These are phyloP conservation scores for Colletotrichum simmondsii DNA, from an alignment of 2,329 filamentous ascomycete genomes.

Conservation along the genomic window DNA sequence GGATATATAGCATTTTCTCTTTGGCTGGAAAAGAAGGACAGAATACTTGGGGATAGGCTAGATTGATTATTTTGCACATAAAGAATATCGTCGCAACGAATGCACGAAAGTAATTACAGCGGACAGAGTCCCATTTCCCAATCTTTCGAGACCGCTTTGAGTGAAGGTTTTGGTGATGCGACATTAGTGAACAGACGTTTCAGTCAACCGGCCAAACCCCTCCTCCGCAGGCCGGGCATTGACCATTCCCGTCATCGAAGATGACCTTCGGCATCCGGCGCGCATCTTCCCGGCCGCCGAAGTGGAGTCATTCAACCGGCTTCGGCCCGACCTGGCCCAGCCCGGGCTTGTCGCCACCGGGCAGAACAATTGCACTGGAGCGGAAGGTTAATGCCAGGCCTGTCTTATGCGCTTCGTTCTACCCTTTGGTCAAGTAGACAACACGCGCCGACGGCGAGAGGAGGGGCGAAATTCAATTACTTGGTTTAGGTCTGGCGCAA, in stretches of 20 bases:
- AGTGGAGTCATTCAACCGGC: too few species aligned
- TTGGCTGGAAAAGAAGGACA: background rate
- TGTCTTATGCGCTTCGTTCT: too few species aligned
- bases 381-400: too few species aligned
- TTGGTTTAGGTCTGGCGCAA: background rate
- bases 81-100: background rate
- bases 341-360: background rate
- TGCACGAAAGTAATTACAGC: background rate
- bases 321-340: background rate
- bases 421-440: background rate
- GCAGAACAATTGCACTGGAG: background rate
- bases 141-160: background rate
- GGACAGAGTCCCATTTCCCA: background rate
- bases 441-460: background rate
- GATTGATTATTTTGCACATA: background rate
- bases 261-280: background rate
- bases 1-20: constrained; percentile 11
- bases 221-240: background rate
- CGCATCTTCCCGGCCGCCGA: background rate
- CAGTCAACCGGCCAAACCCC: background rate
- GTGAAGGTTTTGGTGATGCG: background rate
- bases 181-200: background rate
- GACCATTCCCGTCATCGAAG: background rate
- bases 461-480: background rate
- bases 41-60: constrained; percentile 1